Evolutionary conservation across 1,284 basidiomycete species (phyloP).

Genomic region (Cyathus olla): DNA sequence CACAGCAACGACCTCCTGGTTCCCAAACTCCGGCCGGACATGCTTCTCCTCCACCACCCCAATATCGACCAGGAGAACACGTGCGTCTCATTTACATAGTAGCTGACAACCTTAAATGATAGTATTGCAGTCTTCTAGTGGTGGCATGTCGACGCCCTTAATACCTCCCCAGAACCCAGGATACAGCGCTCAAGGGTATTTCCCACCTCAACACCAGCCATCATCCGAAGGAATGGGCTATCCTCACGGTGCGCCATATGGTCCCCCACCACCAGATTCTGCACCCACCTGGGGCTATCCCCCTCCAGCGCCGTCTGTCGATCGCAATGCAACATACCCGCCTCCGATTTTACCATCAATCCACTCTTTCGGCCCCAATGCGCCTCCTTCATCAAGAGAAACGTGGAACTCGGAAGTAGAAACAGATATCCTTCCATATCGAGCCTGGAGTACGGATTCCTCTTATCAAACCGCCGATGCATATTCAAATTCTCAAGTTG

Average conservation of each 20-base stretch:
- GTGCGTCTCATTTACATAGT: constrained; percentile 27
- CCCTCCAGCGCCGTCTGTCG: constrained; percentile 51
- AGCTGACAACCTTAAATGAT: constrained; percentile 2
- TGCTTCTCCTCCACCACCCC: constrained; percentile 50
- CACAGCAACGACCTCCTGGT: constrained; percentile 45
- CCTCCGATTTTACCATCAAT: constrained; percentile 63
- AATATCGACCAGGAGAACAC: constrained; percentile 51
- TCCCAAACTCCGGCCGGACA: constrained; percentile 53
- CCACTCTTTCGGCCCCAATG: constrained; percentile 53
- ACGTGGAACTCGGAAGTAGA: constrained; percentile 38
- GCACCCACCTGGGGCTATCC: constrained; percentile 67
- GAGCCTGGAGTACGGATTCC: constrained; percentile 44
- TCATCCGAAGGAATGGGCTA: constrained; percentile 39
- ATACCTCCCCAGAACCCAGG: constrained; percentile 48
- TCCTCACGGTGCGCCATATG: constrained; percentile 47
- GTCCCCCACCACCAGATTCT: constrained; percentile 40
- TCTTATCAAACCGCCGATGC: constrained; percentile 38
- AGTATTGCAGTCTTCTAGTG: constrained; percentile 6
- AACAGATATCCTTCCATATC: constrained; percentile 40
- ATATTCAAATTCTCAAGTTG: constrained; percentile 37
- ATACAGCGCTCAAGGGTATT: constrained; percentile 56
- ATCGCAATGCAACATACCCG: constrained; percentile 62
- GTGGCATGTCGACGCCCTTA: constrained; percentile 36
- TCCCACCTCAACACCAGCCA: constrained; percentile 44
- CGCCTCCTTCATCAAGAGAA: constrained; percentile 27